Conservation (phyloP, 2,329 filamentous ascomycete genomes). For the Diaporthe vaccinii region DNA sequence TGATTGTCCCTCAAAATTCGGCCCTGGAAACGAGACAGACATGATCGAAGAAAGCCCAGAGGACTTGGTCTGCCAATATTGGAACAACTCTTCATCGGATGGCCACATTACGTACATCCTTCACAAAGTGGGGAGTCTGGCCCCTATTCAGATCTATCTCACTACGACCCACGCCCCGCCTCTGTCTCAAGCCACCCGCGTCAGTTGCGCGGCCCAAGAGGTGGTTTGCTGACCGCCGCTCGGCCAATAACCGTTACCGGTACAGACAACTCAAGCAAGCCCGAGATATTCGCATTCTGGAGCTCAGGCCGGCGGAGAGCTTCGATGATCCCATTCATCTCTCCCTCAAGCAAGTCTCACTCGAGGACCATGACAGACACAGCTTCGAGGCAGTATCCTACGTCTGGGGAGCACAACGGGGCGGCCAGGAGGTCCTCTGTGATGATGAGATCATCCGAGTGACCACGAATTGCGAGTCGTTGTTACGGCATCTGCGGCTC, state of each 20-base stretch:
- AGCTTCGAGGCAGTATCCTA: conserved; percentile 6
- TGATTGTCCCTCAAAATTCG: no score
- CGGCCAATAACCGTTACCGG: neutral
- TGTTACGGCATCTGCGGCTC: conserved; percentile 8
- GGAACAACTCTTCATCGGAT: neutral
- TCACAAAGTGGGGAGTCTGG: neutral
- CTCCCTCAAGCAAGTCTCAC: conserved; percentile 1
- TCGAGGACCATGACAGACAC: neutral
- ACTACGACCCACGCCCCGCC: neutral
- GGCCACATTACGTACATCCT: neutral
- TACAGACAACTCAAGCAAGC: neutral
- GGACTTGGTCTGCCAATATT: neutral
- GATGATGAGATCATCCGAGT: neutral
- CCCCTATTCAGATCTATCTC: neutral
- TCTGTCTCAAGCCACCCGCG: neutral
- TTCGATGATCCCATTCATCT: neutral
- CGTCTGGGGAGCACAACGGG: neutral
- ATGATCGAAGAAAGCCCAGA: neutral
- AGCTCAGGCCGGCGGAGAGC: neutral
- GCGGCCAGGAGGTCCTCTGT: neutral
- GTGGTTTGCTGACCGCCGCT: neutral
- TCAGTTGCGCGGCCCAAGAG: neutral
- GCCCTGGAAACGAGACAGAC: no score
- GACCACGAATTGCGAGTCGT: neutral
- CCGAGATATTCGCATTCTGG: conserved; percentile 3